These are phyloP conservation scores for Peziza echinospora DNA, from an alignment of 495 filamentous ascomycete species.

Conservation along the genomic window DNA sequence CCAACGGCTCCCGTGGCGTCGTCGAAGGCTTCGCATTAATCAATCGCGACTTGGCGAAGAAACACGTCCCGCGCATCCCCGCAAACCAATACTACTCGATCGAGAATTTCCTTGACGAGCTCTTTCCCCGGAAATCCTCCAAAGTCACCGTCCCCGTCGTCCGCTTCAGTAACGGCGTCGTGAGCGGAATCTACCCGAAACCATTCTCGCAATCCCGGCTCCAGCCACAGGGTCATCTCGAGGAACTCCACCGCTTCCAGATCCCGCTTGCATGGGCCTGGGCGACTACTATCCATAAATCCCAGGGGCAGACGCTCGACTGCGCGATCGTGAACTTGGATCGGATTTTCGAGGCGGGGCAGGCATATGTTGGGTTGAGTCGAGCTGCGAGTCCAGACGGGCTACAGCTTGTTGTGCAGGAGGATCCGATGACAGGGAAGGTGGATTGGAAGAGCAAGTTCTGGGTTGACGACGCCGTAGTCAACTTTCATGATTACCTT, in stretches of 20 bases:
- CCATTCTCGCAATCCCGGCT: constrained; percentile 1
- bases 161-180: constrained; percentile 15
- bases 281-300: constrained; percentile 29
- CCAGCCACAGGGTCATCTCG: neutral
- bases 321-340: constrained; percentile 21
- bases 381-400: constrained; percentile 21
- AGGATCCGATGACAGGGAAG: too few species aligned
- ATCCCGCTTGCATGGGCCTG: constrained; percentile 26
- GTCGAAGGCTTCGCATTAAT: constrained; percentile 27
- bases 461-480: too few species aligned
- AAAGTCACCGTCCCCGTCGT: too few species aligned
- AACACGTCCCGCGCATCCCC: too few species aligned
- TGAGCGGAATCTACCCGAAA: constrained; percentile 8
- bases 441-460: too few species aligned
- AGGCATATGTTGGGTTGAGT: constrained; percentile 26
- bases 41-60: too few species aligned
- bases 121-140: too few species aligned
- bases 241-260: constrained; percentile 22
- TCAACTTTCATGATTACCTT: too few species aligned
- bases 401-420: constrained; percentile 19
- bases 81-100: too few species aligned
- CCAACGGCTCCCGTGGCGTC: constrained; percentile 31
- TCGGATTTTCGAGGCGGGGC: constrained; percentile 22
- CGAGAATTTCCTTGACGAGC: too few species aligned
- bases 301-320: constrained; percentile 27